Evolutionary conservation across 305 asterid species (phyloP), one percentile per base, ranked within the genome.

Genomic region (Plantago coronopus): DNA sequence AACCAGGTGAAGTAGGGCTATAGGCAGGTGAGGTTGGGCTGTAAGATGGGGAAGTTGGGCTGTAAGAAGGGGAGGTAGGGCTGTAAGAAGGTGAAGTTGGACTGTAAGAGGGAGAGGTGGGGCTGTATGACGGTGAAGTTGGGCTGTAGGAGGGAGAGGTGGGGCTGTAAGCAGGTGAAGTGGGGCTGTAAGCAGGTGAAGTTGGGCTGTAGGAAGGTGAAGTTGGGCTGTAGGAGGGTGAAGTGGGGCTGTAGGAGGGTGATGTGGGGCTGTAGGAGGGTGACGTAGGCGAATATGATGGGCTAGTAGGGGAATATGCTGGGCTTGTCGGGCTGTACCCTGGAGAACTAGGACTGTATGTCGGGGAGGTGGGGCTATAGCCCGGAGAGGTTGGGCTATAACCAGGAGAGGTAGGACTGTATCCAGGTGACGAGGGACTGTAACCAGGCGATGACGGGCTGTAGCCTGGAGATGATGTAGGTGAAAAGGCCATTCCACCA

Each of bases 141-240:
- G 95, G 97, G 64, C 96, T 88, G 64, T 90, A 90, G 0, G 91
- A 74, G 0, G 97, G 97, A 1, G 96, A 90, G 0, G 98, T 85
- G 0, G 94, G 98, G 78, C 89, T 86, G 62, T 91, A 91, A 0
- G 81, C 76, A 0, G 94, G 96, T 0, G 97, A 89, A 0, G 96
- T 87, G 0, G 97, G 96, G 63, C 96, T 87, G 23, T 87, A 87
- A 0, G 68, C 54, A 0, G 97, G 97, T 5, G 97, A 90, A 0
- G 97, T 78, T 0, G 94, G 90, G 51, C 94, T 85, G 29, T 85
- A 85, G 17, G 75, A 67, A 0, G 87, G 93, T 0, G 93, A 84
- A 1, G 94, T 86, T 0, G 95, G 96, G 48, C 95, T 89, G 48
- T 89, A 89, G 96, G 95, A 1, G 97, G 84, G 2, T n/a, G n/a